These are phyloP conservation scores for Metschnikowia drakensbergensis DNA, from an alignment of 805 yeast genomes.

Conservation along the genomic window DNA sequence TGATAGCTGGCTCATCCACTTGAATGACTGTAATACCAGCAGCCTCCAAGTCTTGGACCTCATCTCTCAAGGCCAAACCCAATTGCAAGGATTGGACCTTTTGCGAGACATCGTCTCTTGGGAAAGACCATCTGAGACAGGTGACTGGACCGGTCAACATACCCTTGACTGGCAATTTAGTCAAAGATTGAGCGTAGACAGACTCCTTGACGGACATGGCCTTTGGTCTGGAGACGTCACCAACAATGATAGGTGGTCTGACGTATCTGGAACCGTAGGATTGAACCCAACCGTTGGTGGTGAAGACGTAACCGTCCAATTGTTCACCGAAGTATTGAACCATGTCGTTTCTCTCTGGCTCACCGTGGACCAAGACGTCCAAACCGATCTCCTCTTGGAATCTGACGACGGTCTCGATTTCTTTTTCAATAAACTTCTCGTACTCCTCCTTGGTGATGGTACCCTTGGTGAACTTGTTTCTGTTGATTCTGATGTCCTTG, in stretches of 20 bases:
- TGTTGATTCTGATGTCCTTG: constrained; percentile 96
- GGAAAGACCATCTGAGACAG: constrained; percentile 99
- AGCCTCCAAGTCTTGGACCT: constrained; percentile 95
- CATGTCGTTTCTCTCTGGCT: constrained; percentile 99
- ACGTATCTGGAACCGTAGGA: constrained; percentile 99
- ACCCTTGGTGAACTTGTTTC: constrained; percentile 98
- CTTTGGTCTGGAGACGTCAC: constrained; percentile 97
- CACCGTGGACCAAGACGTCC: constrained; percentile 99
- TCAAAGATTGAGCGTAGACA: constrained; percentile 96
- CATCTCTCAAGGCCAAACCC: constrained; percentile 97
- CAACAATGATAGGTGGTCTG: constrained; percentile 98
- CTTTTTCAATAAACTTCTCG: constrained; percentile 94
- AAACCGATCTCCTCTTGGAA: constrained; percentile 99
- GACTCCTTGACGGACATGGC: constrained; percentile 99
- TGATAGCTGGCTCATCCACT: constrained; percentile 99
- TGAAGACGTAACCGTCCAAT: constrained; percentile 96
- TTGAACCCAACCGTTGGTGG: constrained; percentile 99
- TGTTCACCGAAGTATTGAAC: constrained; percentile 99
- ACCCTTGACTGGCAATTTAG: constrained; percentile 97
- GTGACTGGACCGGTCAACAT: constrained; percentile 99
- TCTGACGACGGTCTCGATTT: constrained; percentile 91
- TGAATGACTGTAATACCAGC: constrained; percentile 98
- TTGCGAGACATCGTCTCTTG: constrained; percentile 96
- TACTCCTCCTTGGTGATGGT: constrained; percentile 91
- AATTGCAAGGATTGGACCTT: constrained; percentile 94